Evolutionary conservation across 1,284 basidiomycete genomes (phyloP).

Genomic region (Vanrija humicola): DNA sequence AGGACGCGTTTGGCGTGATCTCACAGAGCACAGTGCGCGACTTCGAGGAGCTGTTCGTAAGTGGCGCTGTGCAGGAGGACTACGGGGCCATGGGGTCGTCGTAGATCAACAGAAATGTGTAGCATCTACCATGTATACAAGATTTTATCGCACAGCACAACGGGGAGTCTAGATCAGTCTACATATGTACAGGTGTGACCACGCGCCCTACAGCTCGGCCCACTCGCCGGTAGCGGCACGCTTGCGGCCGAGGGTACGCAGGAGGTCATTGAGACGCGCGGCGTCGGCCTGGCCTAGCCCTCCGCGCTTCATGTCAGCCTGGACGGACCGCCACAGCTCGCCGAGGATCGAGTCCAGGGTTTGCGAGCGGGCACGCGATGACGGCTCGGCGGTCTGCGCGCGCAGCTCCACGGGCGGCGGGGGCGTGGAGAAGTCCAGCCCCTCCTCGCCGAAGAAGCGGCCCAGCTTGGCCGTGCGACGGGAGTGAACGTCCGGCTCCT

Average conservation of each 20-base stretch:
- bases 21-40: constrained; percentile 63
- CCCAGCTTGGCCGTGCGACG: no score
- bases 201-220: constrained; percentile 15
- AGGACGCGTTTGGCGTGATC: constrained; percentile 78
- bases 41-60: constrained; percentile 63
- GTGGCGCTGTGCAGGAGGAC: neutral
- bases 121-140: no score
- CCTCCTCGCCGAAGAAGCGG: neutral
- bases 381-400: neutral
- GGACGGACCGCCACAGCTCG: constrained; percentile 34
- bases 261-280: constrained; percentile 21
- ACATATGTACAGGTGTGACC: neutral
- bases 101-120: no score
- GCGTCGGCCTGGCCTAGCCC: constrained; percentile 17
- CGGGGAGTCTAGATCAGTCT: no score
- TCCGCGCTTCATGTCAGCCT: constrained; percentile 20
- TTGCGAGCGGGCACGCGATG: constrained; percentile 10
- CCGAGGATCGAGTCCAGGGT: constrained; percentile 32
- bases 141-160: no score
- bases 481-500: no score
- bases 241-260: constrained; percentile 14
- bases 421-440: neutral
- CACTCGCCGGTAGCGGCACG: constrained; percentile 9
- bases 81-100: no score
- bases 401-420: neutral